Evolutionary conservation across 208 protist species (phyloP).

Genomic region (Acanthamoeba triangularis): DNA sequence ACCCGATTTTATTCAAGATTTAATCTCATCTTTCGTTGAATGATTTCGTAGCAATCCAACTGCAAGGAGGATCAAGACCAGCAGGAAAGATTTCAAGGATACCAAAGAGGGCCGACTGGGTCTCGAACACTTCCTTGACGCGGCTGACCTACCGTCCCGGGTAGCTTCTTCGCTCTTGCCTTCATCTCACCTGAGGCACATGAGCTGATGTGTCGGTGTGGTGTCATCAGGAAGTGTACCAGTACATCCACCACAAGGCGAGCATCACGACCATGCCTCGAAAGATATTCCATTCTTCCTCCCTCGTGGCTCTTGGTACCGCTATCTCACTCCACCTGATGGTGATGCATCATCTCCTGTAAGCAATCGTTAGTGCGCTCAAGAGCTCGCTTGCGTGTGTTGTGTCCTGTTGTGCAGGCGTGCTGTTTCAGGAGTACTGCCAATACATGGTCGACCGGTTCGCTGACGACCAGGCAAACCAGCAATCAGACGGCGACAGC

Average conservation of each 20-base stretch:
- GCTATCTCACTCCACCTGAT: neutral
- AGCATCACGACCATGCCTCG: conserved; percentile 8
- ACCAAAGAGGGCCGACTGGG: neutral
- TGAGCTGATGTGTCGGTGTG: no score
- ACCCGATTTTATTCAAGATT: no score
- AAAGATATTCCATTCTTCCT: neutral
- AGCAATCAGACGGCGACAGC: no score
- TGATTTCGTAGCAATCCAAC: no score
- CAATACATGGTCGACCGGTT: neutral
- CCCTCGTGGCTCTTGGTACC: neutral
- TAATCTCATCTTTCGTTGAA: no score
- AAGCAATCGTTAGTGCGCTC: neutral
- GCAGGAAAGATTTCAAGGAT: neutral
- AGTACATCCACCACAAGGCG: conserved; percentile 32
- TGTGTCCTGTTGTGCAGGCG: neutral
- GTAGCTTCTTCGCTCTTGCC: neutral
- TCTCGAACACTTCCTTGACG: neutral
- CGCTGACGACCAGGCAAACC: neutral
- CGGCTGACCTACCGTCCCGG: neutral
- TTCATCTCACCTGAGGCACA: neutral
- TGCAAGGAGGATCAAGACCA: neutral
- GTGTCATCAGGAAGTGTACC: neutral
- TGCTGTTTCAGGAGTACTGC: conserved; percentile 22
- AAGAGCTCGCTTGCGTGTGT: neutral
- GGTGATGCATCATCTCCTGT: neutral